Conservation (phyloP, 2,329 filamentous ascomycete species). For the Colletotrichum filicis region DNA sequence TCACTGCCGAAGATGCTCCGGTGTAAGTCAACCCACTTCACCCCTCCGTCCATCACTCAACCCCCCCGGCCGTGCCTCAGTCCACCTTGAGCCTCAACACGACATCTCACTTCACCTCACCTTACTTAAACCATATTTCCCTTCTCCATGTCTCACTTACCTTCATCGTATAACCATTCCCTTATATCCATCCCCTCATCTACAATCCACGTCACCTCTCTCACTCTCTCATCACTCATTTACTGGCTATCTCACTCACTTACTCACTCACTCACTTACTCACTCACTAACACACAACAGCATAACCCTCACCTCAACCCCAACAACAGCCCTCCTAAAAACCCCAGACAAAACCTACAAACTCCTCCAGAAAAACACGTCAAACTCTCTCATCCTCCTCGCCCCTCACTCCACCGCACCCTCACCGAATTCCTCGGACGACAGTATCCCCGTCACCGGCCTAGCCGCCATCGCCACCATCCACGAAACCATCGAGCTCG, state of each 20-base stretch:
- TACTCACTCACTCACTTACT: no score
- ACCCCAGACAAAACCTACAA: constrained; percentile 64
- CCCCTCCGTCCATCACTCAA: constrained; percentile 7
- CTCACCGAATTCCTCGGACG: constrained; percentile 27
- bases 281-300: constrained; percentile 43
- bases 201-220: not conserved
- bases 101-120: constrained; percentile 1
- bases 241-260: no score
- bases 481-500: constrained; percentile 71
- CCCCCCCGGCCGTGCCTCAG: not conserved
- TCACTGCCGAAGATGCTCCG: constrained; percentile 65
- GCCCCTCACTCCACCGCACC: constrained; percentile 42
- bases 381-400: constrained; percentile 72
- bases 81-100: constrained; percentile 16
- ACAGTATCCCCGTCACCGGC: constrained; percentile 39
- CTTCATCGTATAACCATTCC: no score
- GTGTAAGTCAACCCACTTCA: constrained; percentile 51
- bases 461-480: constrained; percentile 65
- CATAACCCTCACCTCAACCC: constrained; percentile 60
- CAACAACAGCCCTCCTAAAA: constrained; percentile 62
- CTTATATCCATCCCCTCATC: not conserved
- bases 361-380: constrained; percentile 74
- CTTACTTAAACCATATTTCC: constrained; percentile 7
- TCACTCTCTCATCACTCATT: not conserved
- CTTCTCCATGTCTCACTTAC: not conserved